A percentile compares a stretch with the other conserved stretches of the same genome.
Evolutionary conservation across 257 asterid species (phyloP).

Genomic region (Datura wrightii): DNA sequence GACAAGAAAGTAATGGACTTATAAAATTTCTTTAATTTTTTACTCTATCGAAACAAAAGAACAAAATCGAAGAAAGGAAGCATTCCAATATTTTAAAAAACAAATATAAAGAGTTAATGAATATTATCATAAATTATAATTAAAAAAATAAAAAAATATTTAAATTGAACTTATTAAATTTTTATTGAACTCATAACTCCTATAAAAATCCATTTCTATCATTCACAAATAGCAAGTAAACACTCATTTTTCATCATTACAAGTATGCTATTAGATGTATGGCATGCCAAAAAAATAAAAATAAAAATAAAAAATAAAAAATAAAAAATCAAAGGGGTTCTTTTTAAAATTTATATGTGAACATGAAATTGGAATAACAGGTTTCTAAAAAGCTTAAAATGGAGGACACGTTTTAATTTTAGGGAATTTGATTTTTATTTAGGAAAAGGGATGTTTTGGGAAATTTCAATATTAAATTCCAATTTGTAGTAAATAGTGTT

Average conservation of each 20-base stretch:
- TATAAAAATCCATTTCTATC: neutral
- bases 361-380: neutral
- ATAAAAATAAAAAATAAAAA: too few species aligned
- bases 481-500: neutral
- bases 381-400: neutral
- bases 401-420: neutral
- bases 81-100: neutral
- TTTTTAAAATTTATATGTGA: neutral
- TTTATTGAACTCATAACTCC: neutral
- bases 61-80: neutral
- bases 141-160: too few species aligned
- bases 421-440: neutral
- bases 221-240: neutral
- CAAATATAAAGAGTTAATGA: neutral
- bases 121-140: too few species aligned
- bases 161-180: too few species aligned
- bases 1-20: neutral
- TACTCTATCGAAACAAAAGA: neutral
- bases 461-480: neutral
- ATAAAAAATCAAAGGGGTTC: neutral
- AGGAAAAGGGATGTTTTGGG: neutral
- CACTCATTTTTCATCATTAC: neutral
- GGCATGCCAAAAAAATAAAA: neutral
- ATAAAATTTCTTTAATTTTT: neutral
- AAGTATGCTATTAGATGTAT: neutral